Base-by-base conservation (phyloP, 2,329 filamentous ascomycete species). In the Paecilomyces sp. region DNA sequence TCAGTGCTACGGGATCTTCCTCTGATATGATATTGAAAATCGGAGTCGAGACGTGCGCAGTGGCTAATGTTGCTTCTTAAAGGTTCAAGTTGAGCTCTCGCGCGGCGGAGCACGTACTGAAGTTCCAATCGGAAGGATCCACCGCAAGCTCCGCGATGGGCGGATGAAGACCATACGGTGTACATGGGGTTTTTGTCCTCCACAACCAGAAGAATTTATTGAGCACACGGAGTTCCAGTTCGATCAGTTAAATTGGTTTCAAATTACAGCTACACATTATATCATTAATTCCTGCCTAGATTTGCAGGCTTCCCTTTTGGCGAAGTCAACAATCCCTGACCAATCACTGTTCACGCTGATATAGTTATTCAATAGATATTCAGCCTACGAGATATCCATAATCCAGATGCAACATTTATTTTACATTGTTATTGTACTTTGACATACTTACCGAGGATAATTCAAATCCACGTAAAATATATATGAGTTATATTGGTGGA, bases 1-100 rank as follows among this genome's bases (percentile, higher is more conserved):
- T 73, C 64, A 63, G 59, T 62, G 36, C 51, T 47, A 22, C n/a
- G n/a, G 18, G n/a, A 18, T 8, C 2, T 3, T 15, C 41, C 6
- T 9, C 41, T 15, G 13, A n/a, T 18, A 47, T 2, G n/a, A 18
- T 47, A 1, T 18, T 8, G 41, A 18, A 47, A 47, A 3, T 18
- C 31, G 18, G 56, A 25, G 36, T 33, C 24, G 22, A 24, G 30
- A 36, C 28, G 28, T 36, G 56, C 53, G 57, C 15, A 18, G 8
- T 18, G 18, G 41, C 6, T 47, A 47, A 47, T 18, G 41, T 47
- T 22, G 41, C n/a, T 47, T 18, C 15, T 41, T 15, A 47, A 47
- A 47, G 7, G 41, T 47, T 22, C n/a, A 8, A 22, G n/a, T 18
- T 47, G 41, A 47, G 41, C 41, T 47, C 41, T 47, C 18, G 15